A percentile compares a stretch with the other conserved stretches of the same genome.
Evolutionary conservation across 1,284 basidiomycete genomes (phyloP).

Genomic region (Grifola frondosa): DNA sequence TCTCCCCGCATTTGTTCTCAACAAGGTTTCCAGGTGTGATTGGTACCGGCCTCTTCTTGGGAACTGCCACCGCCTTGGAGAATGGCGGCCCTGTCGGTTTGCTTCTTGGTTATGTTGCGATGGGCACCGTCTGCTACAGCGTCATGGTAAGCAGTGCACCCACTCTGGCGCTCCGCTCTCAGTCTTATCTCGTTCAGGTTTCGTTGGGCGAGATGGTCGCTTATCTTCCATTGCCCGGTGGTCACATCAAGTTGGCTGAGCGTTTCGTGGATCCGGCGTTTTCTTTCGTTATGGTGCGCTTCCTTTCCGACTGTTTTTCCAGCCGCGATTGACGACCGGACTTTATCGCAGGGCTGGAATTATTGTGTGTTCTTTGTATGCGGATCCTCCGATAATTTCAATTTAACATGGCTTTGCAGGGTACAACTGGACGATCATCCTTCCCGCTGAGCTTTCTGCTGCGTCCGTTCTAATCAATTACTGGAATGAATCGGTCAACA

Average conservation of each 20-base stretch:
- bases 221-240: constrained; percentile 67
- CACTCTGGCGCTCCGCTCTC: not conserved
- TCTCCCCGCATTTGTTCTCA: not conserved
- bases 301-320: not conserved
- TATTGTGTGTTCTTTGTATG: constrained; percentile 41
- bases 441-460: constrained; percentile 63
- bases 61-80: constrained; percentile 55
- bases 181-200: constrained; percentile 27
- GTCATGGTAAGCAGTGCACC: constrained; percentile 33
- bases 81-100: constrained; percentile 63
- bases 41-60: constrained; percentile 70
- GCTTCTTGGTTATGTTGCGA: constrained; percentile 57
- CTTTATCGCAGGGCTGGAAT: constrained; percentile 51
- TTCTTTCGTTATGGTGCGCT: constrained; percentile 55
- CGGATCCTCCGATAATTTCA: not conserved
- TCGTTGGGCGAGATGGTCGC: constrained; percentile 65
- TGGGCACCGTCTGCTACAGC: constrained; percentile 64
- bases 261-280: constrained; percentile 73
- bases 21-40: constrained; percentile 63
- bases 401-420: constrained; percentile 10
- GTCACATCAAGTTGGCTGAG: constrained; percentile 67
- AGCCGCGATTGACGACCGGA: not conserved
- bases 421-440: constrained; percentile 59
- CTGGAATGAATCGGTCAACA: constrained; percentile 53
- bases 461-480: constrained; percentile 64